These are phyloP conservation scores for Alternaria postmessia DNA, from an alignment of 2,329 filamentous ascomycete species.

Conservation along the genomic window DNA sequence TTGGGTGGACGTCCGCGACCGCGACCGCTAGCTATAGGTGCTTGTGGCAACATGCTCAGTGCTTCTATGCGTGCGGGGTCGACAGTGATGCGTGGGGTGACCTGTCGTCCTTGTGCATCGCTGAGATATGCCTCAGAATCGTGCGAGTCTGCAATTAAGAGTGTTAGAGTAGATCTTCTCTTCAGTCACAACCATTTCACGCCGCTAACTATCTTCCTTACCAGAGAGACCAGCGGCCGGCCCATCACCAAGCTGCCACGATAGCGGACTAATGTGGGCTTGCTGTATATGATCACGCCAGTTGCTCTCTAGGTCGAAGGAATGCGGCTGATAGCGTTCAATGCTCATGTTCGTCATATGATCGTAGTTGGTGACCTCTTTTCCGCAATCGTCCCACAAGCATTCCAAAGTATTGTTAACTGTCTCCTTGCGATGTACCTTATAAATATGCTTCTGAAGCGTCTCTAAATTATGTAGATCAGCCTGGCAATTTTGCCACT, in stretches of 20 bases:
- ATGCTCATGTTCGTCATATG: conserved; percentile 32
- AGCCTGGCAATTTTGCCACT: conserved; percentile 65
- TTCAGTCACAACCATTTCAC: conserved; percentile 9
- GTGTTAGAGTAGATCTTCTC: conserved; percentile 26
- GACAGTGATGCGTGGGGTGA: conserved; percentile 56
- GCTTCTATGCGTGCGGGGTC: conserved; percentile 23
- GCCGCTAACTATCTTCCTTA: conserved; percentile 53
- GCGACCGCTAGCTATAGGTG: conserved; percentile 32
- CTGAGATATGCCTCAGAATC: conserved; percentile 59
- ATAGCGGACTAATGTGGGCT: conserved; percentile 61
- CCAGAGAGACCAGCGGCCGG: conserved; percentile 63
- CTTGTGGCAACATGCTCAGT: conserved; percentile 3
- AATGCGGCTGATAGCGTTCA: conserved; percentile 30
- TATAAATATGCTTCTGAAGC: conserved; percentile 66
- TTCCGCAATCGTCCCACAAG: conserved; percentile 56
- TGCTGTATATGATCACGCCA: conserved; percentile 63
- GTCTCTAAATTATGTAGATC: conserved; percentile 69
- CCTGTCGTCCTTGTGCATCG: conserved; percentile 56
- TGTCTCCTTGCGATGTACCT: conserved; percentile 59
- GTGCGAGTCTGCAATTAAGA: conserved; percentile 40
- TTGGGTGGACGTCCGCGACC: conserved; percentile 45
- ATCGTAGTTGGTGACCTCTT: conserved; percentile 33
- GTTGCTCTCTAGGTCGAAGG: conserved; percentile 50
- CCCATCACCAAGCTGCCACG: conserved; percentile 68
- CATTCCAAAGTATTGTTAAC: conserved; percentile 53